Evolutionary conservation across 2,329 filamentous ascomycete genomes (phyloP).

Genomic region (Penicillium decumbens): DNA sequence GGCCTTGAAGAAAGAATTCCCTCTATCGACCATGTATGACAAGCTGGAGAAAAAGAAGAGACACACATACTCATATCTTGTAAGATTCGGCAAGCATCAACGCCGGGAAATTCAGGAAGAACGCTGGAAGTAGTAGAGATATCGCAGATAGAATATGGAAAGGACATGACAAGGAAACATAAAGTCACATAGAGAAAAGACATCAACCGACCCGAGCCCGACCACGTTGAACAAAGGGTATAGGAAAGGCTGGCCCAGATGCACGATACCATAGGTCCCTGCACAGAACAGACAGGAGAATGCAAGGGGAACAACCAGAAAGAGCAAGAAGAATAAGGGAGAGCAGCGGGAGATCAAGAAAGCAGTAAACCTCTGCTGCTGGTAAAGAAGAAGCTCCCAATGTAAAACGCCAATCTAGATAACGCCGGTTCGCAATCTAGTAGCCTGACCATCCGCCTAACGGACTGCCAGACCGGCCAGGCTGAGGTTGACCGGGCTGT

Average conservation of each 20-base stretch:
- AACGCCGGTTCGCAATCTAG: constrained; percentile 28
- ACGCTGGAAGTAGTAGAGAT: constrained; percentile 7
- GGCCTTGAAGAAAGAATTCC: constrained; percentile 5
- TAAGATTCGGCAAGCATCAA: constrained; percentile 10
- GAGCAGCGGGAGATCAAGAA: constrained; percentile 5
- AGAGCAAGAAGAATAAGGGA: constrained; percentile 10
- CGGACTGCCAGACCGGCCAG: constrained; percentile 36
- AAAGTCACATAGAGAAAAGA: constrained; percentile 10
- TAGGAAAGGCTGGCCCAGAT: constrained; percentile 32
- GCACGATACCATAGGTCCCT: constrained; percentile 27
- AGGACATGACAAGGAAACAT: constrained; percentile 9
- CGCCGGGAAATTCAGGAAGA: constrained; percentile 14
- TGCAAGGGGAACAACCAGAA: constrained; percentile 15
- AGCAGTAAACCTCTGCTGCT: constrained; percentile 11
- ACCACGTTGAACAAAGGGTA: constrained; percentile 37
- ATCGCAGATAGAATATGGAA: constrained; percentile 4
- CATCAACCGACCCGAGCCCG: constrained; percentile 14
- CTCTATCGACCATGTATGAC: constrained; percentile 22
- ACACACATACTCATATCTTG: constrained; percentile 22
- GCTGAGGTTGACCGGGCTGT: constrained; percentile 38
- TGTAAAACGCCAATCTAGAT: constrained; percentile 22
- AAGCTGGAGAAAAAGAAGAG: constrained; percentile 7
- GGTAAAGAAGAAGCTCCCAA: constrained; percentile 7
- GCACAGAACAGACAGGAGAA: constrained; percentile 12
- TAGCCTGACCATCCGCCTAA: constrained; percentile 39